Evolutionary conservation across 371 early-diverging fungal genomes (phyloP).

Genomic region (Mucor piriformis): DNA sequence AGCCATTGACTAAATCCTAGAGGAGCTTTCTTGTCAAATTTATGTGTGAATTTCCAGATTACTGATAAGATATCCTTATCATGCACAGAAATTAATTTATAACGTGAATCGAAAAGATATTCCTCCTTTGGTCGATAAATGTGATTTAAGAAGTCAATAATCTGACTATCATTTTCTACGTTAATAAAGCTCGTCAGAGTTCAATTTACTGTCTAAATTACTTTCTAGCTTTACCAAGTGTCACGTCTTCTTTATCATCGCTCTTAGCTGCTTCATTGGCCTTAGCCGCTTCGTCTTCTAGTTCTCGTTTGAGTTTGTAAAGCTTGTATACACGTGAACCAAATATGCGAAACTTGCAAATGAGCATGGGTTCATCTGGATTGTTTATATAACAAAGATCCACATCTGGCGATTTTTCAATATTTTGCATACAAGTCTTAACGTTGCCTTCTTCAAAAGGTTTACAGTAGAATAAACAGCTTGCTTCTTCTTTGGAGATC

Average conservation of each 20-base stretch:
- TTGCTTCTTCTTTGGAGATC: conserved; percentile 18
- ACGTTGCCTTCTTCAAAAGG: background rate
- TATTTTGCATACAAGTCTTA: conserved; percentile 2
- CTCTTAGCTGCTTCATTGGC: too few relatives aligned
- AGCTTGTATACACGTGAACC: conserved; percentile 13
- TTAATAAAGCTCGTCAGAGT: conserved; percentile 6
- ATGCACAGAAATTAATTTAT: conserved; percentile 11
- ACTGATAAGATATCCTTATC: conserved; percentile 13
- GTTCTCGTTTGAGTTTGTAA: conserved; percentile 15
- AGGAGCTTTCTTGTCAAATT: background rate
- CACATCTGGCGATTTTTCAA: conserved; percentile 4
- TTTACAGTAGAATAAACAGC: conserved; percentile 15
- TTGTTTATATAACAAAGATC: conserved; percentile 1
- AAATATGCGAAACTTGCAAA: conserved; percentile 8
- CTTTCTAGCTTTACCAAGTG: conserved; percentile 5
- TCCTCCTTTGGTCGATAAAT: conserved; percentile 16
- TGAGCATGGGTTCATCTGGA: conserved; percentile 1
- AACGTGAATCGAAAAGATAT: conserved; percentile 7
- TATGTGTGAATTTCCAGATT: too few relatives aligned
- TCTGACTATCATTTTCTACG: conserved; percentile 14
- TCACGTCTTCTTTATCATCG: background rate
- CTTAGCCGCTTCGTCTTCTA: too few relatives aligned
- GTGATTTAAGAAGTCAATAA: conserved; percentile 9
- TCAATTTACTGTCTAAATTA: background rate
- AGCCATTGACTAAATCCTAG: conserved; percentile 19